These are phyloP conservation scores for Nigrospora oryzae DNA, from an alignment of 2,329 filamentous ascomycete genomes.

Conservation along the genomic window DNA sequence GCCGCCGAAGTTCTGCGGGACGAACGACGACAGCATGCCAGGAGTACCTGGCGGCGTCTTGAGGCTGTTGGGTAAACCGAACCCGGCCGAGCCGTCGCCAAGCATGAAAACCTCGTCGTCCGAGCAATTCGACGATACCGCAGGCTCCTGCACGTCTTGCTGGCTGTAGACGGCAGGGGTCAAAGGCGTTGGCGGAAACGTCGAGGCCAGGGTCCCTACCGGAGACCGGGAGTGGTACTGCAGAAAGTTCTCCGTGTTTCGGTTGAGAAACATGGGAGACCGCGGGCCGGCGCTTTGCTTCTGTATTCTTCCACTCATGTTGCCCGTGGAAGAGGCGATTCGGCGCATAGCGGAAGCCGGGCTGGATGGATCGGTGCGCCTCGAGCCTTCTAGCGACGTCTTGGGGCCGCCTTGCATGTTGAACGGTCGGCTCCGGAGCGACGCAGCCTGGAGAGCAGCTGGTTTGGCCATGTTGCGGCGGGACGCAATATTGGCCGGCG, in stretches of 20 bases:
- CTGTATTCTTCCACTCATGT: constrained; percentile 29
- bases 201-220: constrained; percentile 24
- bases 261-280: constrained; percentile 35
- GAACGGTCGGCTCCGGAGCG: constrained; percentile 34
- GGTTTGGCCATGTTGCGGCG: constrained; percentile 42
- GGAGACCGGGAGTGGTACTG: constrained; percentile 33
- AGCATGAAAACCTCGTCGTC: constrained; percentile 27
- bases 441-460: constrained; percentile 36
- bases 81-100: constrained; percentile 11
- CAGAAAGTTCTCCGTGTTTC: constrained; percentile 34
- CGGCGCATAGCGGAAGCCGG: constrained; percentile 37
- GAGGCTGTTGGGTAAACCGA: constrained; percentile 27
- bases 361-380: constrained; percentile 33
- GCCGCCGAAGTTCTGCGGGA: constrained; percentile 28
- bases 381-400: constrained; percentile 37
- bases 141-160: constrained; percentile 28
- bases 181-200: constrained; percentile 38
- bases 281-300: constrained; percentile 30
- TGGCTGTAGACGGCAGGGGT: constrained; percentile 33
- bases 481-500: constrained; percentile 43
- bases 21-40: constrained; percentile 32
- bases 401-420: constrained; percentile 29
- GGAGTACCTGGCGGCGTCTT: constrained; percentile 47
- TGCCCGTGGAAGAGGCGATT: constrained; percentile 42
- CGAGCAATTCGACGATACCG: constrained; percentile 26